phyloP scores from a whole-genome alignment of 2,329 filamentous ascomycete genomes.

The Apiospora rasikravindrae region DNA sequence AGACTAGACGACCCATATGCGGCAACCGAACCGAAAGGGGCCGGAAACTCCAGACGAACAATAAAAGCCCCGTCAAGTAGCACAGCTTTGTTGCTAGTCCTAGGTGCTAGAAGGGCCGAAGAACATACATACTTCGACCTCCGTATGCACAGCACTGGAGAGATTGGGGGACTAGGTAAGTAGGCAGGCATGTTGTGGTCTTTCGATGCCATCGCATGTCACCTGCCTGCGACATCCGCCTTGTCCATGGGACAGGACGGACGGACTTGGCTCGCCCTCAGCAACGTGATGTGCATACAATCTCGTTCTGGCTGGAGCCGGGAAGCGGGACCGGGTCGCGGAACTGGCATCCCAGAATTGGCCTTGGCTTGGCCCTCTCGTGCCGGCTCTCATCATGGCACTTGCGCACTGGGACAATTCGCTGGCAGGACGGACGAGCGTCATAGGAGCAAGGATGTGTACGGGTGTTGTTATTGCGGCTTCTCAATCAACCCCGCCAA shows the following conservation, averaged over 20 bases:
- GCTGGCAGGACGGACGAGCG: neutral
- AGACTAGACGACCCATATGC: neutral
- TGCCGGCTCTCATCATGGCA: slow-evolving; percentile 12
- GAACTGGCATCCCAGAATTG: neutral
- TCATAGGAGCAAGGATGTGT: slow-evolving; percentile 7
- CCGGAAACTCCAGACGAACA: slow-evolving; percentile 6
- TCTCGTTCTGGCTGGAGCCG: neutral
- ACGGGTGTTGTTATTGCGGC: neutral
- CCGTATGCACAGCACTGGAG: neutral
- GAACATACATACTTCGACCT: neutral
- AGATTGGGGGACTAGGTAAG: neutral
- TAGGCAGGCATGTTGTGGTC: neutral
- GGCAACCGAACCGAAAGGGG: slow-evolving; percentile 5
- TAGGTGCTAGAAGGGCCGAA: neutral
- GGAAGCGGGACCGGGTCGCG: slow-evolving; percentile 1
- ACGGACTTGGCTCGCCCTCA: neutral
- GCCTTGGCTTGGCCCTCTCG: slow-evolving; percentile 9
- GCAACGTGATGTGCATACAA: slow-evolving; percentile 1
- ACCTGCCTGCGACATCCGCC: neutral
- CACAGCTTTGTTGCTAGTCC: slow-evolving; percentile 11
- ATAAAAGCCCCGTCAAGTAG: neutral
- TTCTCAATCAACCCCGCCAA: slow-evolving; percentile 4
- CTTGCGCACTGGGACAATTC: slow-evolving; percentile 8
- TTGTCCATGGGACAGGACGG: slow-evolving; percentile 5
- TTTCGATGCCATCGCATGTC: slow-evolving; percentile 12